phyloP scores from a whole-genome alignment of 2,329 filamentous ascomycete genomes.

The Fusarium coicis region DNA sequence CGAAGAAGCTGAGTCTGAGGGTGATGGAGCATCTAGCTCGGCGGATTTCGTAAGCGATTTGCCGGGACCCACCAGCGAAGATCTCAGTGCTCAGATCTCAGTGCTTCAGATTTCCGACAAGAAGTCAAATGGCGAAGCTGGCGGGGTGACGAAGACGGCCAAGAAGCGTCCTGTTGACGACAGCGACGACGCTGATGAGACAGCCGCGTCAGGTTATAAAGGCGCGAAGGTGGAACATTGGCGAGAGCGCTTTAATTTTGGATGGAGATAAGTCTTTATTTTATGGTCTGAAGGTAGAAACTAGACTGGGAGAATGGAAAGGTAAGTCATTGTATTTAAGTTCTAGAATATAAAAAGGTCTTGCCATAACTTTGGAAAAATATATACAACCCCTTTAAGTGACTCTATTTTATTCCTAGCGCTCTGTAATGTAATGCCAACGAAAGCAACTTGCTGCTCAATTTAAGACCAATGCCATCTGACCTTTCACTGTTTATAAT shows the following conservation, averaged over 20 bases:
- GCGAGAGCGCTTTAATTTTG: not conserved
- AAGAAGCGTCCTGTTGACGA: not conserved
- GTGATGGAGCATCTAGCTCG: not conserved
- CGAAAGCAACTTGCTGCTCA: accelerated
- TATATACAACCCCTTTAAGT: accelerated
- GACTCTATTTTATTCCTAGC: accelerated
- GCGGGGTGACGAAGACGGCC: no score
- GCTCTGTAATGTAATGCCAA: accelerated
- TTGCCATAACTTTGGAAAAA: accelerated
- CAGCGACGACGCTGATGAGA: no score
- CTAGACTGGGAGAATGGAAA: accelerated
- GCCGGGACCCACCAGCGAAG: not conserved
- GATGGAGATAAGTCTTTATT: no score
- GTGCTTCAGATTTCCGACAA: not conserved
- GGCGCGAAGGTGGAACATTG: not conserved
- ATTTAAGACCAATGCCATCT: not conserved
- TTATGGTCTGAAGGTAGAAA: not conserved
- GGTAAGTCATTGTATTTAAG: no score
- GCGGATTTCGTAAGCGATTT: not conserved
- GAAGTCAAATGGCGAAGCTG: not conserved
- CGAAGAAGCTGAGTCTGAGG: not conserved
- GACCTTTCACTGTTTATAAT: accelerated
- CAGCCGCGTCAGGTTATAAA: not conserved
- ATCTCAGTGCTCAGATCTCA: not conserved
- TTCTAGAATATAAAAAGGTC: not conserved